Conservation (phyloP, 768 basidiomycete genomes). For the Kwoniella sp. region DNA sequence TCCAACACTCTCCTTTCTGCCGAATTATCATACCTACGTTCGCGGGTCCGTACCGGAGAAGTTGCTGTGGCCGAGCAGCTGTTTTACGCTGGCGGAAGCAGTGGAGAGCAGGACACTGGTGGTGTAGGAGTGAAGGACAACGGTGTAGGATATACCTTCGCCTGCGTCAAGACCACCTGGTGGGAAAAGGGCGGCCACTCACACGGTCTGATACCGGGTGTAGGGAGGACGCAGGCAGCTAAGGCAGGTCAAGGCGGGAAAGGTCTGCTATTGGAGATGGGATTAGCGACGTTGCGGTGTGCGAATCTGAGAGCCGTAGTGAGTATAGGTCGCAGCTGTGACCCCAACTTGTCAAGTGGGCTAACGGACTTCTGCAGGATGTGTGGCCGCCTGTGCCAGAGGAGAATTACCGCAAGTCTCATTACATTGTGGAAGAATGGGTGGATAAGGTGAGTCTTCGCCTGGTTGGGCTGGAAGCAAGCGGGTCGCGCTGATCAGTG, state of each 20-base stretch:
- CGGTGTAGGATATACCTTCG: slow-evolving; percentile 48
- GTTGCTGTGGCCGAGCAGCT: slow-evolving; percentile 45
- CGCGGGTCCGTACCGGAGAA: slow-evolving; percentile 41
- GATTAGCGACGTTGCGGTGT: slow-evolving; percentile 50
- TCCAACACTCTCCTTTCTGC: slow-evolving; percentile 50
- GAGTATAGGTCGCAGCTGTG: slow-evolving; percentile 32
- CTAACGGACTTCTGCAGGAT: slow-evolving; percentile 27
- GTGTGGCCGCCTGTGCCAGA: slow-evolving; percentile 54
- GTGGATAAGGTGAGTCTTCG: slow-evolving; percentile 51
- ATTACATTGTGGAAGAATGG: slow-evolving; percentile 54
- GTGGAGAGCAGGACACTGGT: slow-evolving; percentile 25
- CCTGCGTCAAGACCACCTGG: slow-evolving; percentile 50
- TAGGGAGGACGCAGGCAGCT: slow-evolving; percentile 33
- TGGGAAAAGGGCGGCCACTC: slow-evolving; percentile 53
- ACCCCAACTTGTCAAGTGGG: neutral
- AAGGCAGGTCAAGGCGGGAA: slow-evolving; percentile 33
- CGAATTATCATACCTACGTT: slow-evolving; percentile 47
- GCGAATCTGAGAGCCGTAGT: slow-evolving; percentile 53
- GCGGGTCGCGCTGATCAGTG: slow-evolving; percentile 1
- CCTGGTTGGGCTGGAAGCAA: too few relatives aligned
- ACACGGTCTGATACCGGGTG: slow-evolving; percentile 38
- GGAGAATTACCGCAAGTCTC: slow-evolving; percentile 54
- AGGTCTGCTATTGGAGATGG: slow-evolving; percentile 51
- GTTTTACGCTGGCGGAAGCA: slow-evolving; percentile 40
- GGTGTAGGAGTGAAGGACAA: slow-evolving; percentile 36